Percentiles rank a stretch among this genome's conserved stretches.
Conservation (phyloP, 345 rosid species). For the Linum usitatissimum region DNA sequence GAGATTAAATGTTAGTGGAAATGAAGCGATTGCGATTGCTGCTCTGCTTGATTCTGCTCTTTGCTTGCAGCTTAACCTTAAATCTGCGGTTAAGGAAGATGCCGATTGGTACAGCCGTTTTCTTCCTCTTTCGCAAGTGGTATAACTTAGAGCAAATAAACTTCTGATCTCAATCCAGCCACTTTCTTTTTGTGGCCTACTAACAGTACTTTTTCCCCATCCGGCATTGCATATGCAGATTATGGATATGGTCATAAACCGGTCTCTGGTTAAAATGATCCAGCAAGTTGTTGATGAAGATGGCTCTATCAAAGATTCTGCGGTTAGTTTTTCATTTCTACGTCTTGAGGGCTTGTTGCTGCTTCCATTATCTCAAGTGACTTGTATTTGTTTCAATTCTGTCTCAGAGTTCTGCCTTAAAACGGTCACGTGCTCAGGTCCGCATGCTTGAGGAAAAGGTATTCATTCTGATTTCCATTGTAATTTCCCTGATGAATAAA, state of each 20-base stretch:
- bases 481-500: background rate
- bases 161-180: background rate
- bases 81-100: conserved; percentile 59
- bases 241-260: conserved; percentile 40
- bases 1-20: conserved; percentile 32
- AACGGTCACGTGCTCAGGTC: conserved; percentile 57
- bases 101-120: conserved; percentile 54
- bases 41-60: conserved; percentile 47
- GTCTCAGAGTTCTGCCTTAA: conserved; percentile 62
- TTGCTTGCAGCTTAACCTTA: conserved; percentile 52
- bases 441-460: conserved; percentile 69
- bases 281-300: conserved; percentile 61
- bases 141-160: conserved; percentile 14
- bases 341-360: background rate
- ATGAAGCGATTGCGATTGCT: conserved; percentile 58
- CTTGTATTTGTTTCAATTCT: conserved; percentile 6
- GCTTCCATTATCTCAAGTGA: background rate
- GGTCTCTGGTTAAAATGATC: conserved; percentile 44
- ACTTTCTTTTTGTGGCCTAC: background rate
- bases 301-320: conserved; percentile 76
- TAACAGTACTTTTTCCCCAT: too few relatives aligned
- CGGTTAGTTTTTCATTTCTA: conserved; percentile 37
- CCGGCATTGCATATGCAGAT: conserved; percentile 33
- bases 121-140: conserved; percentile 70
- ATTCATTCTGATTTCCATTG: background rate